Percentiles rank a stretch among this genome's conserved stretches.
phyloP scores from a whole-genome alignment of 1,284 basidiomycete species.

The Vanrija pseudolonga region DNA sequence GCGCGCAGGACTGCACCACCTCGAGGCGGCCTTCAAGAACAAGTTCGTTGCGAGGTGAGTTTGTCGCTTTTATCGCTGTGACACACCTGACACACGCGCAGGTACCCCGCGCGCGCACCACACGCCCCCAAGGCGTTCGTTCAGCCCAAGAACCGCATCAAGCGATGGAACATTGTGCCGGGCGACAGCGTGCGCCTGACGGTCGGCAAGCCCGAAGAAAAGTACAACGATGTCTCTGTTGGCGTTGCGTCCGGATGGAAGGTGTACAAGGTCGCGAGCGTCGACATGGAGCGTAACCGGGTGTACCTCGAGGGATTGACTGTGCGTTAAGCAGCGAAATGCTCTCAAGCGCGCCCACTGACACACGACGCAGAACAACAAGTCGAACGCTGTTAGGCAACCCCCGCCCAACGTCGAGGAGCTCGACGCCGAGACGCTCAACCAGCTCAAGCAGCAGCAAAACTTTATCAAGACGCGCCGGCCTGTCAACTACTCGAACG shows the following conservation, averaged over 20 bases:
- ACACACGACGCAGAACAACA: conserved; percentile 27
- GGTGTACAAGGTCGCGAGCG: conserved; percentile 36
- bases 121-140: conserved; percentile 31
- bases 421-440: conserved; percentile 20
- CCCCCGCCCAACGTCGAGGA: conserved; percentile 29
- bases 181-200: conserved; percentile 44
- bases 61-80: not conserved
- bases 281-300: conserved; percentile 41
- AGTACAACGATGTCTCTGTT: conserved; percentile 31
- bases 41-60: conserved; percentile 25
- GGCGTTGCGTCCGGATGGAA: conserved; percentile 32
- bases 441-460: conserved; percentile 26
- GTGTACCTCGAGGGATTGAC: conserved; percentile 38
- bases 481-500: conserved; percentile 45
- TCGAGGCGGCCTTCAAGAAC: conserved; percentile 18
- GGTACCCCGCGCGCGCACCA: conserved; percentile 33
- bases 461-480: conserved; percentile 26
- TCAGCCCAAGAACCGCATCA: conserved; percentile 33
- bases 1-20: conserved; percentile 32
- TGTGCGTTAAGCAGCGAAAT: conserved; percentile 20
- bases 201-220: conserved; percentile 38
- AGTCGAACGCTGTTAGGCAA: conserved; percentile 28
- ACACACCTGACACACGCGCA: conserved; percentile 3
- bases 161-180: conserved; percentile 43
- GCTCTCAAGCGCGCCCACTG: not conserved